Base-by-base conservation (phyloP, 805 yeast species). In the Ogataea pini region DNA sequence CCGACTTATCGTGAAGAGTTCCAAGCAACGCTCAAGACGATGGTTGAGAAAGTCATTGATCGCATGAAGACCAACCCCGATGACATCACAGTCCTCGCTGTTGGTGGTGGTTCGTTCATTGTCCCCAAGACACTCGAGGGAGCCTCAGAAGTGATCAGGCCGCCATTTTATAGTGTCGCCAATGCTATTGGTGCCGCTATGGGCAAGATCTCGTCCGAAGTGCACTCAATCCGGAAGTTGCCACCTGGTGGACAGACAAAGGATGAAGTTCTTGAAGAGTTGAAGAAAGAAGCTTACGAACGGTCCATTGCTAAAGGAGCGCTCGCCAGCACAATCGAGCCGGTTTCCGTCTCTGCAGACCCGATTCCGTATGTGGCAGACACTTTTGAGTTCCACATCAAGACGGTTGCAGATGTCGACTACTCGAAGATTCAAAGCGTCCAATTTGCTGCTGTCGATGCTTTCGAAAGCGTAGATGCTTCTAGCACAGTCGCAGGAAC, bases 141-240 rank as follows among this genome's bases (percentile, higher is more conserved):
- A 22, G 74, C 76, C 6, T 69, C 75, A 1, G 60, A 64, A 36
- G 73, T 76, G 6, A 57, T 73, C 40, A 60, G 70, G 43, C 78
- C 78, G 2, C 70, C 71, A 25, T 74, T 51, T 50, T 68, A 58
- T 56, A 65, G 68, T 36, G 76, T 73, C 44, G 79, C 79, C 5
- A 76, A 76, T 60, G 81, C 80, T 3, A 73, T 76, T 45, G 79
- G 79, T 38, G 78, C 79, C 22, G 78, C 78, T 4, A 57, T 74
- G 60, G 77, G 76, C 18, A 74, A 74, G 50, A 61, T 76, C 4
- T 70, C 77, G 20, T 59, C 68, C 7, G 60, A 59, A n/a, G 50
- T 62, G 7, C 56, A 54, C 20, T 44, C 51, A 13, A 53, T 57
- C 24, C 43, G 44, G 20, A 22, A 19, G 17, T 42, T 57, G 9